phyloP scores from a whole-genome alignment of 23 red algal genomes.

The Chondrus crispus region DNA sequence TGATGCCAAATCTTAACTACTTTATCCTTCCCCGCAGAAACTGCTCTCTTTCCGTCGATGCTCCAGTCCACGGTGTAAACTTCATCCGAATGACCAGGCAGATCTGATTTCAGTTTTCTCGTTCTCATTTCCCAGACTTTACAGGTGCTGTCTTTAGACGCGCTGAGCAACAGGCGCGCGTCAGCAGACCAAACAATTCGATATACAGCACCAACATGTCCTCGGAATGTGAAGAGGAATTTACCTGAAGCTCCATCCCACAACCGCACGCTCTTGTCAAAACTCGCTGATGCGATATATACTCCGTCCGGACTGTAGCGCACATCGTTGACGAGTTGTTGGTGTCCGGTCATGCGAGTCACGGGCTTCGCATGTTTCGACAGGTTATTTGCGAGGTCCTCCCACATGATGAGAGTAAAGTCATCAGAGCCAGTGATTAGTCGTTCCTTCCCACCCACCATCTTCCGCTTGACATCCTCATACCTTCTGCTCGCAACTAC shows the following conservation, averaged over 20 bases:
- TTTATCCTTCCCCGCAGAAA: conserved; percentile 88
- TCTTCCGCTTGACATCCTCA: conserved; percentile 11
- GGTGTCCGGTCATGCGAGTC: conserved; percentile 89
- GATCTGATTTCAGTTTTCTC: conserved; percentile 66
- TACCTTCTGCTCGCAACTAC: conserved; percentile 60
- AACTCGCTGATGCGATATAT: conserved; percentile 86
- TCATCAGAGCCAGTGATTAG: conserved; percentile 92
- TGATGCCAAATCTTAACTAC: conserved; percentile 96
- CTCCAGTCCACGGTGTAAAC: conserved; percentile 96
- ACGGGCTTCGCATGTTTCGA: background rate
- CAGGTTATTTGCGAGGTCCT: background rate
- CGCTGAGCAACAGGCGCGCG: conserved; percentile 75
- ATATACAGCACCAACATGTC: conserved; percentile 93
- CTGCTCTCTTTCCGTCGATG: conserved; percentile 74
- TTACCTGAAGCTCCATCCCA: conserved; percentile 83
- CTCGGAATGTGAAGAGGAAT: conserved; percentile 78
- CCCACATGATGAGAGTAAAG: conserved; percentile 89
- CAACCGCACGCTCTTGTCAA: conserved; percentile 91
- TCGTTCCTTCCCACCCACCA: conserved; percentile 55
- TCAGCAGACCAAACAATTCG: conserved; percentile 88
- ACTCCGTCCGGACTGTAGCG: conserved; percentile 81
- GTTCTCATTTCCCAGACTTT: conserved; percentile 83
- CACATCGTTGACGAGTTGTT: conserved; percentile 97
- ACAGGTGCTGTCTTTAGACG: conserved; percentile 87
- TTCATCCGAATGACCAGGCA: conserved; percentile 97